phyloP scores from a whole-genome alignment of 768 basidiomycete genomes.

The Suillus plorans region DNA sequence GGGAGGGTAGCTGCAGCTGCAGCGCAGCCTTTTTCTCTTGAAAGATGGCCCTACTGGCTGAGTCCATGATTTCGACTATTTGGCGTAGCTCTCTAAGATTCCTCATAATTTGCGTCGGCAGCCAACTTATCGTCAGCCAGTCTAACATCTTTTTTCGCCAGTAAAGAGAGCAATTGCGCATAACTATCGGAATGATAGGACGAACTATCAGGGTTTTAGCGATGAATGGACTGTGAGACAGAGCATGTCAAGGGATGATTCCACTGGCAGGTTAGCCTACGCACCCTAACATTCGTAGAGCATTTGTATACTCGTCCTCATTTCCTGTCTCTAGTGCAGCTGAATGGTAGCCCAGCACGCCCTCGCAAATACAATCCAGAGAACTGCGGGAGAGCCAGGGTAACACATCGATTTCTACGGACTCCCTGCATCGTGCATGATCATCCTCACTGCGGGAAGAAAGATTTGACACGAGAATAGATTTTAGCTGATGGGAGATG shows the following conservation, averaged over 20 bases:
- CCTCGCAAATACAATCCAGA: conserved; percentile 26
- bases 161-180: conserved; percentile 14
- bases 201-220: conserved; percentile 11
- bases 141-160: conserved; percentile 18
- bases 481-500: conserved; percentile 1
- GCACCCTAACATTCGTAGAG: conserved; percentile 21
- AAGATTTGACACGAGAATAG: background rate
- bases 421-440: background rate
- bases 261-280: background rate
- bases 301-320: conserved; percentile 16
- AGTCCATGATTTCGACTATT: conserved; percentile 20
- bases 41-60: conserved; percentile 14
- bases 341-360: conserved; percentile 21
- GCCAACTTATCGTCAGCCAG: conserved; percentile 17
- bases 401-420: conserved; percentile 22
- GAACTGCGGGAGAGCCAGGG: conserved; percentile 24
- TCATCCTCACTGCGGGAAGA: background rate
- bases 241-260: background rate
- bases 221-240: background rate
- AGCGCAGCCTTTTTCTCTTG: conserved; percentile 21
- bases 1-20: background rate
- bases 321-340: conserved; percentile 15
- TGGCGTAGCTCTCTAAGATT: conserved; percentile 4
- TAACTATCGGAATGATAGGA: conserved; percentile 17
- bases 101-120: background rate